Base-by-base conservation (phyloP, 805 yeast species). In the Starmerella kuoi region DNA sequence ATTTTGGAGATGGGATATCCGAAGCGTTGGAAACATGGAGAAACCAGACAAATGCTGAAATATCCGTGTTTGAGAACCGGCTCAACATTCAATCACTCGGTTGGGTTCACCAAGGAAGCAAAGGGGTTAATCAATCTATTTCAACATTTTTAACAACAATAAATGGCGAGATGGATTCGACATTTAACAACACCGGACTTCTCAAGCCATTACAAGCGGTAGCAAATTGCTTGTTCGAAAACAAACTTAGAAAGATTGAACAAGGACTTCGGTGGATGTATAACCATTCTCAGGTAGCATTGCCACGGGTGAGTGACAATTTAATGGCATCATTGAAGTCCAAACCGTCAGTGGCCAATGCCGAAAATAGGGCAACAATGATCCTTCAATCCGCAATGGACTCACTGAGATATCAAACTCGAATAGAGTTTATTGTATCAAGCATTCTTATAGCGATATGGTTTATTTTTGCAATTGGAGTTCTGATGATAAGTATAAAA, bases 261-360 rank as follows among this genome's bases (percentile, higher is more conserved):
- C 56, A 71, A 24, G 97, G 93, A 0, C 61, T 87, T 41, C 70
- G 77, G 2, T 91, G 96, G 96, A 63, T 86, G 1, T 67, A 78
- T 51, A 64, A 77, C 27, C 66, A 81, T 48, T 67, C 86, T 2
- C 66, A 73, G 14, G 60, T 86, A 2, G 49, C 63, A 1, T 55
- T 84, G 1, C 94, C 94, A 0, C 31, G 45, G 8, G 31, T 51
- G 4, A 40, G 38, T 3, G 20, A 12, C 12, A 21, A 24, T 17
- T 17, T 35, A 1, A 11, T 30, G 33, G 9, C 33, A 19, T 11
- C 21, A 31, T 32, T 5, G 12, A 21, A 9, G 19, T 34, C 1
- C n/a, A 31, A 32, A 5, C 15, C 26, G 15, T 17, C 38, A 1
- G n/a, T 18, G 3, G 19, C 20, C 1, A 15, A 22, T n/a, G 31